These are phyloP conservation scores for Kluyveromyces marxianus DNA, from an alignment of 1,139 yeast species.

Conservation along the genomic window DNA sequence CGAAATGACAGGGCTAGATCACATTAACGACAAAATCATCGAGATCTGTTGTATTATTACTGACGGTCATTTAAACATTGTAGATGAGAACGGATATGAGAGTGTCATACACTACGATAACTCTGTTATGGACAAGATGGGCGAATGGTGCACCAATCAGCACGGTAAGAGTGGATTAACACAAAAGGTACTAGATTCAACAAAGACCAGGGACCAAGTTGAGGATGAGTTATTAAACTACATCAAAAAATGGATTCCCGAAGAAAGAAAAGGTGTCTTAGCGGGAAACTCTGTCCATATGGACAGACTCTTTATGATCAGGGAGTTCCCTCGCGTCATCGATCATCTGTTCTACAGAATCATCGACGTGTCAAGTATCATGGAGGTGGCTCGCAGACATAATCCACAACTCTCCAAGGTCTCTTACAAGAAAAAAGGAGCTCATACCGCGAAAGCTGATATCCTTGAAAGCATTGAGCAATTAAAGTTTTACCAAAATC, in stretches of 20 bases:
- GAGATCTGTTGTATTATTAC: constrained; percentile 90
- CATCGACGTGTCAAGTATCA: constrained; percentile 78
- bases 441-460: constrained; percentile 84
- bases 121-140: constrained; percentile 62
- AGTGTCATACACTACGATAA: constrained; percentile 70
- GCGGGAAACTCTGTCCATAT: constrained; percentile 93
- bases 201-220: constrained; percentile 50
- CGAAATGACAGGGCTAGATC: constrained; percentile 91
- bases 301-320: constrained; percentile 79
- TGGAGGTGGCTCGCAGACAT: constrained; percentile 74
- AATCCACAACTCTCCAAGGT: constrained; percentile 47
- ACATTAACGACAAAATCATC: constrained; percentile 64
- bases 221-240: constrained; percentile 58
- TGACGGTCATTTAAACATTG: constrained; percentile 62
- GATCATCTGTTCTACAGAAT: constrained; percentile 75
- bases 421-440: constrained; percentile 55
- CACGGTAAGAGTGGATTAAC: constrained; percentile 79
- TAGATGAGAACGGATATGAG: constrained; percentile 69
- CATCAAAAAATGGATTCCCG: constrained; percentile 48
- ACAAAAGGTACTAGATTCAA: constrained; percentile 51
- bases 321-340: constrained; percentile 71
- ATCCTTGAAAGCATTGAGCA: constrained; percentile 84
- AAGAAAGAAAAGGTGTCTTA: constrained; percentile 51
- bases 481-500: constrained; percentile 64
- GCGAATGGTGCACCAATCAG: constrained; percentile 76